Percentiles rank a stretch among this genome's conserved stretches.
Evolutionary conservation across 1,284 basidiomycete species (phyloP).

Genomic region (Somion occarium): DNA sequence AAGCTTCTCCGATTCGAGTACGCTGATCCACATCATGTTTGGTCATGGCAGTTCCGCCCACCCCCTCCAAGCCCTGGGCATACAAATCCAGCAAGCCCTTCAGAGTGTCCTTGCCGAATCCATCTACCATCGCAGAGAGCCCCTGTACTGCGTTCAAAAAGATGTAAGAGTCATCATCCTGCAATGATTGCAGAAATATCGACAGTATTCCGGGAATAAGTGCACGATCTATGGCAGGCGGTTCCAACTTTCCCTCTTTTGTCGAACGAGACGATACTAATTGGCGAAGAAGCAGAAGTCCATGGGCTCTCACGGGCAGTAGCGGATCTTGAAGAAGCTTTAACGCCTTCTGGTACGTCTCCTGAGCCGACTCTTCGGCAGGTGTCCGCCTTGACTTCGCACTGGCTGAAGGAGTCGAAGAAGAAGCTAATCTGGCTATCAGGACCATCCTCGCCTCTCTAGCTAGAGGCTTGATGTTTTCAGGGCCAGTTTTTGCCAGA

Average conservation of each 20-base stretch:
- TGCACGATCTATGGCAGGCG: slow-evolving; percentile 44
- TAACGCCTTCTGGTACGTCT: slow-evolving; percentile 83
- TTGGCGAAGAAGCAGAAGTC: slow-evolving; percentile 77
- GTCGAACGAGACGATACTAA: slow-evolving; percentile 43
- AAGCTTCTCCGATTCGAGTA: slow-evolving; percentile 85
- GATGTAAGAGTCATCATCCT: slow-evolving; percentile 94
- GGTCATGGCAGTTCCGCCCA: slow-evolving; percentile 43
- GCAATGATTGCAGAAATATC: slow-evolving; percentile 81
- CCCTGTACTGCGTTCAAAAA: slow-evolving; percentile 94
- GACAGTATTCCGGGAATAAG: slow-evolving; percentile 82
- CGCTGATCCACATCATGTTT: slow-evolving; percentile 73
- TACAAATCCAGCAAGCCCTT: slow-evolving; percentile 64
- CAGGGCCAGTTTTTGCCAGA: slow-evolving; percentile 42
- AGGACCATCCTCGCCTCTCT: slow-evolving; percentile 81
- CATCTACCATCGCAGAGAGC: slow-evolving; percentile 77
- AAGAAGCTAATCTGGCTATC: slow-evolving; percentile 66
- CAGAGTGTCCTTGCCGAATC: slow-evolving; percentile 72
- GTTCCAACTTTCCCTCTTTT: slow-evolving; percentile 16
- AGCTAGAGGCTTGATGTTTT: slow-evolving; percentile 52
- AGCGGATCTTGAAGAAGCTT: slow-evolving; percentile 88
- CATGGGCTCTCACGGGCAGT: slow-evolving; percentile 94
- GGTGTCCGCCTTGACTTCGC: slow-evolving; percentile 32
- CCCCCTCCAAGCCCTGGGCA: slow-evolving; percentile 44
- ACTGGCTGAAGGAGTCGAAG: slow-evolving; percentile 32
- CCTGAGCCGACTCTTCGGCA: slow-evolving; percentile 36